phyloP scores from a whole-genome alignment of 2,329 filamentous ascomycete species.

The Xenosphaeropsis pyriputrescens region DNA sequence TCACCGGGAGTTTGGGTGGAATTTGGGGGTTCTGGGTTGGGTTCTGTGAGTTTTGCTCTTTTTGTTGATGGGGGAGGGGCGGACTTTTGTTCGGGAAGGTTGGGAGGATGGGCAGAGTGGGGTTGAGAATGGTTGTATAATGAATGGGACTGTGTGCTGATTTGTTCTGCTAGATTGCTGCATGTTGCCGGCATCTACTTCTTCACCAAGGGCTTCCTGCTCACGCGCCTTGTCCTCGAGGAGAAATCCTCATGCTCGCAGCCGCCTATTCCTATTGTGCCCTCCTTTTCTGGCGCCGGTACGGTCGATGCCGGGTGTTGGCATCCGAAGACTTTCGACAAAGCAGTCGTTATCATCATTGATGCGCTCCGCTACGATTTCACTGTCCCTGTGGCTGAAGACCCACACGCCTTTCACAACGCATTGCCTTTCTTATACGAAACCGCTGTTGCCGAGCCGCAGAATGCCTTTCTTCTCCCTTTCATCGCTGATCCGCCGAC shows the following conservation, averaged over 20 bases:
- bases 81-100: no score
- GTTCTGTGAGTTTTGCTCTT: no score
- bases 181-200: constrained; percentile 75
- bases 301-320: constrained; percentile 64
- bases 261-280: constrained; percentile 44
- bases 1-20: no score
- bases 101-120: no score
- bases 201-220: constrained; percentile 88
- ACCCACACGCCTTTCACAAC: constrained; percentile 58
- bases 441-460: constrained; percentile 56
- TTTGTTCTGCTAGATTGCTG: constrained; percentile 24
- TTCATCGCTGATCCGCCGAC: constrained; percentile 98
- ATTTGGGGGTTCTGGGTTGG: no score
- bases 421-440: constrained; percentile 79
- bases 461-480: constrained; percentile 77
- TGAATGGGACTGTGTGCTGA: no score
- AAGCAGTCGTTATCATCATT: constrained; percentile 78
- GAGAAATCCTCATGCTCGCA: constrained; percentile 56
- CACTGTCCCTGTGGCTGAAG: constrained; percentile 55
- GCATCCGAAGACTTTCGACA: constrained; percentile 89
- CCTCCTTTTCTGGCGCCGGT: constrained; percentile 11
- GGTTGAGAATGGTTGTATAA: no score
- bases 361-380: constrained; percentile 97
- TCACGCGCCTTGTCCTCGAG: constrained; percentile 71
- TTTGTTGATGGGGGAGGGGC: no score